A percentile compares a stretch with the other conserved stretches of the same genome.
These are phyloP conservation scores for Stylonectria norvegica DNA, from an alignment of 2,329 filamentous ascomycete genomes.

Conservation along the genomic window DNA sequence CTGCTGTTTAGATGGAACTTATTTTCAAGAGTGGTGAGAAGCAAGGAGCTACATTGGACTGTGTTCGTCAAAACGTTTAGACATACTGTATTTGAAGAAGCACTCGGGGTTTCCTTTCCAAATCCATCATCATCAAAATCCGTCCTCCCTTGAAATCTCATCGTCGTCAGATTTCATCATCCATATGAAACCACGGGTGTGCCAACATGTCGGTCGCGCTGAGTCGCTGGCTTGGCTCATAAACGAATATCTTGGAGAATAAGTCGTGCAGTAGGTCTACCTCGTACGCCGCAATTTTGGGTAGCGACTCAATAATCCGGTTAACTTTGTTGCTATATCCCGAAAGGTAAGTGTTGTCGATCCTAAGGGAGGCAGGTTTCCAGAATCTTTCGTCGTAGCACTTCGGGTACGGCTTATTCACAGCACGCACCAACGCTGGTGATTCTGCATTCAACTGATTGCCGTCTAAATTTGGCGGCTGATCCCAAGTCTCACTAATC, in stretches of 20 bases:
- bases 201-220: conserved; percentile 1
- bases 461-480: neutral
- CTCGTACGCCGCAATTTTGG: conserved; percentile 6
- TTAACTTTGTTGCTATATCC: conserved; percentile 8
- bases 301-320: conserved; percentile 6
- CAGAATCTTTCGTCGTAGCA: conserved; percentile 10
- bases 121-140: too few relatives aligned
- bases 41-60: too few relatives aligned
- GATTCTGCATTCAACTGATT: neutral
- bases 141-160: too few relatives aligned
- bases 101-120: too few relatives aligned
- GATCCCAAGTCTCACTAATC: conserved; percentile 8
- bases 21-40: too few relatives aligned
- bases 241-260: conserved; percentile 7
- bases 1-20: too few relatives aligned
- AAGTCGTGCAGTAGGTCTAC: conserved; percentile 12
- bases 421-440: neutral
- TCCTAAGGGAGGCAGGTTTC: conserved; percentile 10
- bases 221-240: conserved; percentile 10
- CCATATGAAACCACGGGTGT: conserved; percentile 13
- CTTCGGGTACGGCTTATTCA: conserved; percentile 4
- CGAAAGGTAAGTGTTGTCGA: conserved; percentile 2
- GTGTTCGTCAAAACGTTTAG: too few relatives aligned
- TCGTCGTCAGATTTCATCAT: too few relatives aligned
- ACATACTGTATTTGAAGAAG: too few relatives aligned